Percentiles rank a stretch among this genome's conserved stretches.
phyloP scores from a whole-genome alignment of 1,139 yeast species.

The Entelexis paramagnoliae region DNA sequence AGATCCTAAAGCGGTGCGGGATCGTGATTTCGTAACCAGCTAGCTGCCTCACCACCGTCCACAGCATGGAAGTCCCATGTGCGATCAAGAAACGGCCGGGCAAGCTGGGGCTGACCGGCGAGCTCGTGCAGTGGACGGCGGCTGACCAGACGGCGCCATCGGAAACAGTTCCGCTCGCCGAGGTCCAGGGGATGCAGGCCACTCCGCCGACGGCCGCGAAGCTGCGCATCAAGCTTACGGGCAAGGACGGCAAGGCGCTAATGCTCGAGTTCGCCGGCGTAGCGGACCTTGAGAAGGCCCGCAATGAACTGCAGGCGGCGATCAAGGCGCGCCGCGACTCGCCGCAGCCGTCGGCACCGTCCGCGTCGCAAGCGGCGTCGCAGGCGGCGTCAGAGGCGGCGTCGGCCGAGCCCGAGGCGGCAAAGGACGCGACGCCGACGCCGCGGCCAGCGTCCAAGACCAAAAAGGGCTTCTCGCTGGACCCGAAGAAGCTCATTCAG shows the following conservation, averaged over 20 bases:
- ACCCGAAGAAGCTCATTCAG: constrained; percentile 44
- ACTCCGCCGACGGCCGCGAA: constrained; percentile 26
- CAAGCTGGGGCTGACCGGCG: constrained; percentile 9
- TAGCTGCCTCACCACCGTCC: neutral
- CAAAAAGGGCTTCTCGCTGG: constrained; percentile 28
- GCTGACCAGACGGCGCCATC: constrained; percentile 5
- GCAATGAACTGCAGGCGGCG: constrained; percentile 23
- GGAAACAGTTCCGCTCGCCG: constrained; percentile 12
- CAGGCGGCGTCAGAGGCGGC: neutral
- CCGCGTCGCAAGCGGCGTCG: no score
- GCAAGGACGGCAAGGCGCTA: constrained; percentile 16
- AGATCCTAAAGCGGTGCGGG: no score
- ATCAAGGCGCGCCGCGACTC: constrained; percentile 22
- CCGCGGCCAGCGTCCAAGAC: neutral
- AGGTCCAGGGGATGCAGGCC: constrained; percentile 25
- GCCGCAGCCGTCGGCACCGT: no score
- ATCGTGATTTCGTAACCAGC: constrained; percentile 1
- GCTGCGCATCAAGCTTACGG: constrained; percentile 22
- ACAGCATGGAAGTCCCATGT: constrained; percentile 13
- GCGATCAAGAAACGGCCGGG: constrained; percentile 23
- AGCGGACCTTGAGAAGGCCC: constrained; percentile 21
- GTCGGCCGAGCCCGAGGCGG: neutral
- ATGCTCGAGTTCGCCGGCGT: constrained; percentile 23
- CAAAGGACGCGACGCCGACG: neutral
- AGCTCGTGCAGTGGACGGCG: constrained; percentile 16